Evolutionary conservation across 1,284 basidiomycete genomes (phyloP).

Genomic region (Flammula alnicola): DNA sequence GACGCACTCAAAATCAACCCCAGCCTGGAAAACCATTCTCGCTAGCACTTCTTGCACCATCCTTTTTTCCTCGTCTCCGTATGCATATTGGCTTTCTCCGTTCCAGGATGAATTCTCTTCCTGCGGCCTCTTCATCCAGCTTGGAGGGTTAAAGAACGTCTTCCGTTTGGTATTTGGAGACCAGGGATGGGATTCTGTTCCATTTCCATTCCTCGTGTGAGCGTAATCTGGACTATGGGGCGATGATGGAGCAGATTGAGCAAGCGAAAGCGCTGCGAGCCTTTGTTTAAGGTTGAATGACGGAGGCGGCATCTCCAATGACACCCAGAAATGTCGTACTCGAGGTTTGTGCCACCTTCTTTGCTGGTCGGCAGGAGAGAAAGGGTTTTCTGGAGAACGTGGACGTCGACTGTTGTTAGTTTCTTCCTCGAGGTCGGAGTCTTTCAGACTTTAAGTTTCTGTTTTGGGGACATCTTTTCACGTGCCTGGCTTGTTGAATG

Average conservation of each 20-base stretch:
- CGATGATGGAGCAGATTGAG: constrained; percentile 49
- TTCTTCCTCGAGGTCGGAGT: neutral
- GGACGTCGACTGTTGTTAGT: neutral
- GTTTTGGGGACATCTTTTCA: neutral
- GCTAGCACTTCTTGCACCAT: constrained; percentile 67
- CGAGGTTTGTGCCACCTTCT: too few species aligned
- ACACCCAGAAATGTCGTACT: constrained; percentile 1
- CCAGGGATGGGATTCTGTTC: constrained; percentile 15
- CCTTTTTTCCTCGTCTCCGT: constrained; percentile 40
- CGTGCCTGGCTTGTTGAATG: neutral
- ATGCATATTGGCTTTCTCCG: constrained; percentile 7
- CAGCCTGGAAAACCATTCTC: constrained; percentile 83
- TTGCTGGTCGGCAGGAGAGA: neutral
- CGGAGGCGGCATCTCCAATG: constrained; percentile 23
- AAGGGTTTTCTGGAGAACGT: neutral
- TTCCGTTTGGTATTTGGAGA: constrained; percentile 38
- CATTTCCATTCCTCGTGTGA: constrained; percentile 13
- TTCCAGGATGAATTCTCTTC: constrained; percentile 11
- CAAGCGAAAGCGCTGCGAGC: constrained; percentile 57
- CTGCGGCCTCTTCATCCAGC: constrained; percentile 41
- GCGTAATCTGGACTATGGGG: constrained; percentile 30
- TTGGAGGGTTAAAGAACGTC: constrained; percentile 39
- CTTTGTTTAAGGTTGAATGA: constrained; percentile 58
- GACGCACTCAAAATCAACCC: constrained; percentile 85
- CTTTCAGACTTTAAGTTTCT: neutral